Evolutionary conservation across 2,329 filamentous ascomycete species (phyloP), one percentile per base, ranked within the genome.

Genomic region (Penicillium sp.): DNA sequence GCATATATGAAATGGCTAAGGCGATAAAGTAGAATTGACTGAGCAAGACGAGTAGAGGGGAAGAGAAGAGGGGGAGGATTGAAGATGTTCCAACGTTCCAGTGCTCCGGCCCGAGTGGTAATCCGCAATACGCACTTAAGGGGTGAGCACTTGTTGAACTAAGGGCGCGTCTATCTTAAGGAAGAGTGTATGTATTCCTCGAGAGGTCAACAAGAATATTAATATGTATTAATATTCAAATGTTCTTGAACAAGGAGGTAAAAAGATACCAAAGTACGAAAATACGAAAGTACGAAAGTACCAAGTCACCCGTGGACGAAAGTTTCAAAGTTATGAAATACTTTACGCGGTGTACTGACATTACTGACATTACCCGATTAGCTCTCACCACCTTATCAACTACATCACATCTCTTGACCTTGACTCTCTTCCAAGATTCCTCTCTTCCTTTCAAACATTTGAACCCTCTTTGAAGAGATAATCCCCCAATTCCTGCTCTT

Each of bases 1-100:
- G 35, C 45, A 59, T 48, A 41, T 39, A 49, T 21, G 38, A 33
- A 35, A 44, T 28, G 29, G 26, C 22, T 35, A 28, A 17, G 42
- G n/a, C 15, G 21, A 39, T 24, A 13, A 22, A n/a, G 32, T 32
- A 26, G 17, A 44, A 31, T 31, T n/a, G 28, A 34, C 10, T 28
- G n/a, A 31, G 10, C 8, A n/a, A 3, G 17, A 29, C 17, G 24
- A 32, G 44, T 12, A 21, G 37, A 37, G 34, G 44, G 44, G 41
- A 49, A 42, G 38, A 42, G 21, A 45, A 37, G 43, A 38, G 33
- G 33, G 33, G 51, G 35, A n/a, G 17, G 19, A 37, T 15, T 32
- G 15, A 34, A n/a, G 15, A 29, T 31, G 35, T 40, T 28, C 4
- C 2, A 33, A 33, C 26, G 15, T 40, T 44, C 22, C n/a, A 17